Conservation (phyloP, 192 early-diverging fungal species). For the Coemansia sp. region DNA sequence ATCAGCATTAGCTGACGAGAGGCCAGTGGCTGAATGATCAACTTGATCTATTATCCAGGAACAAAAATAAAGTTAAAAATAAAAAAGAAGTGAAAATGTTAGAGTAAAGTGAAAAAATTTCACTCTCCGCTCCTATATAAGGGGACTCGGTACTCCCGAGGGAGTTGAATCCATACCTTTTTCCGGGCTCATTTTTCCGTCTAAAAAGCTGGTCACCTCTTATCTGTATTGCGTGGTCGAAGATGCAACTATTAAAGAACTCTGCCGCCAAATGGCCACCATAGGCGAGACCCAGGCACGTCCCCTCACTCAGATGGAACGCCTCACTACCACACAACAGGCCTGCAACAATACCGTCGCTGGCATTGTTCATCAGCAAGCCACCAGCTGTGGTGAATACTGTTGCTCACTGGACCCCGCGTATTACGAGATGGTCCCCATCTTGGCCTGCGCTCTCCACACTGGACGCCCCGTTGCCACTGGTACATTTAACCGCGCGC, state of each 20-base stretch:
- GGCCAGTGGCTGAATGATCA: no score
- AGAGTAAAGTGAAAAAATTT: no score
- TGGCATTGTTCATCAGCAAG: background rate
- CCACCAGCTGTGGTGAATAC: background rate
- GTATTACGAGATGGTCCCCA: background rate
- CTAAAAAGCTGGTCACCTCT: background rate
- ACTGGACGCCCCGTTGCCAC: background rate
- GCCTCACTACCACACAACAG: no score
- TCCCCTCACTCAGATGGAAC: no score
- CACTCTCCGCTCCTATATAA: no score
- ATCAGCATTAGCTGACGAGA: no score
- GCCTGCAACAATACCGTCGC: no score
- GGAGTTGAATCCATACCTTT: background rate
- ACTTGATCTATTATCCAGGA: no score
- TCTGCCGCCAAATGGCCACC: background rate
- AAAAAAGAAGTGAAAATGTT: no score
- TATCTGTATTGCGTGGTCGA: background rate
- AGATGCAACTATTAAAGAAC: background rate
- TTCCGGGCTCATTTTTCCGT: background rate
- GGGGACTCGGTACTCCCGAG: no score
- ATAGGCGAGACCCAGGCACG: background rate
- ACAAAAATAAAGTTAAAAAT: no score
- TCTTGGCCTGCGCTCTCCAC: background rate
- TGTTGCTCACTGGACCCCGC: background rate
- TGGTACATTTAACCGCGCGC: background rate